Evolutionary conservation across 2,329 filamentous ascomycete species (phyloP), one percentile per base, ranked within the genome.

Genomic region (Aspergillus brasiliensis): DNA sequence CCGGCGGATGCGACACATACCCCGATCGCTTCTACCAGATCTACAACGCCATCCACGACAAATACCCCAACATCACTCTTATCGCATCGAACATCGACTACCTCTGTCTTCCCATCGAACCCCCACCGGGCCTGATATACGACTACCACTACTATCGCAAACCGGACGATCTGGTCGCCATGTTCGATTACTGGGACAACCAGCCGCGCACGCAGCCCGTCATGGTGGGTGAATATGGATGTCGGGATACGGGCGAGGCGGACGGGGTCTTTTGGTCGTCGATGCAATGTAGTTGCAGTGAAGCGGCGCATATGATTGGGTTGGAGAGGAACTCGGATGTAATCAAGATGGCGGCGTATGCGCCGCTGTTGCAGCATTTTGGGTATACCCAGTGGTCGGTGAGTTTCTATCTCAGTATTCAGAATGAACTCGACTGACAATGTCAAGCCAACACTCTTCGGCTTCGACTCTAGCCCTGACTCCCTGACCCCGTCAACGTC

Each of bases 291-390:
- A 80, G 83, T 34, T 85, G 90, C 7, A 83, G 83, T 13, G 88
- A 91, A 71, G 87, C 86, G 8, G 80, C 90, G 8, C 87, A 83
- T 55, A 80, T 90, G 56, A 83, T 90, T 61, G 85, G 86, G 1
- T 65, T 74, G 53, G 72, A 76, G 60, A 65, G 75, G 21, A 78
- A 78, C 58, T 73, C 73, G 3, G 72, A 78, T 51, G 67, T 75
- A 2, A 71, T 78, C 2, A 69, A 71, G 53, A 69, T 76, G 67
- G 71, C 68, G 2, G 67, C 69, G 4, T 78, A 77, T 59, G 75
- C 76, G 5, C 75, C 76, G 0, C 58, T 75, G 47, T 42, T 78
- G 25, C 70, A 76, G 62, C 72, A 77, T 53, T 75, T 71, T 58
- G 69, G 70, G 48, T 68, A 68, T 40, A 68, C 69, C 5, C 62